A percentile compares a stretch with the other conserved stretches of the same genome.
Conservation (phyloP, 495 filamentous ascomycete genomes). For the Astrothelium macrocarpum region DNA sequence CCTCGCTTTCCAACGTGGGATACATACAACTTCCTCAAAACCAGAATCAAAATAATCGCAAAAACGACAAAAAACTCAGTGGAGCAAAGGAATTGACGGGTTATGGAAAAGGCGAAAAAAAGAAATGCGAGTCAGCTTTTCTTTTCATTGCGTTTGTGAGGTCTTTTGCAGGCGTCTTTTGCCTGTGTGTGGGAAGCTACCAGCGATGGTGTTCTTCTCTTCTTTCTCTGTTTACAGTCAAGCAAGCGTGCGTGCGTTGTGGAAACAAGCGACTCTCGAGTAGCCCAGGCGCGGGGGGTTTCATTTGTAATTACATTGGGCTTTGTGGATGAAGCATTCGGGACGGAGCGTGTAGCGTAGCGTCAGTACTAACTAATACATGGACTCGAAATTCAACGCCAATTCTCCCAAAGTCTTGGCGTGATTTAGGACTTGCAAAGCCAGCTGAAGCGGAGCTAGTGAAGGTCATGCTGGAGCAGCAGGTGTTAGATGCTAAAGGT, state of each 20-base stretch:
- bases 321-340: not conserved
- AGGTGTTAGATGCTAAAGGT: too few relatives aligned
- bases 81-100: not conserved
- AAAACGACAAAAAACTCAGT: not conserved
- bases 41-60: not conserved
- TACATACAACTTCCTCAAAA: too few relatives aligned
- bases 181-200: not conserved
- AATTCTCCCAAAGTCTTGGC: too few relatives aligned
- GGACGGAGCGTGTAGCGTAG: not conserved
- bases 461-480: too few relatives aligned
- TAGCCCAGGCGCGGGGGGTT: not conserved
- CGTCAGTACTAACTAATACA: slow-evolving; percentile 2
- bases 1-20: too few relatives aligned
- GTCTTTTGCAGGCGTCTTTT: not conserved
- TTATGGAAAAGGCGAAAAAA: not conserved
- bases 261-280: not conserved
- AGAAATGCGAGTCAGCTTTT: not conserved
- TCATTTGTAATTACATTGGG: not conserved
- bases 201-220: not conserved
- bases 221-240: too few relatives aligned
- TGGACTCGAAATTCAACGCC: not conserved
- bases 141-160: not conserved
- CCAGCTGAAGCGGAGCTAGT: too few relatives aligned
- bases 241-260: not conserved
- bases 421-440: too few relatives aligned